These are phyloP conservation scores for Sphaerulina musiva DNA, from an alignment of 2,329 filamentous ascomycete genomes.

Conservation along the genomic window DNA sequence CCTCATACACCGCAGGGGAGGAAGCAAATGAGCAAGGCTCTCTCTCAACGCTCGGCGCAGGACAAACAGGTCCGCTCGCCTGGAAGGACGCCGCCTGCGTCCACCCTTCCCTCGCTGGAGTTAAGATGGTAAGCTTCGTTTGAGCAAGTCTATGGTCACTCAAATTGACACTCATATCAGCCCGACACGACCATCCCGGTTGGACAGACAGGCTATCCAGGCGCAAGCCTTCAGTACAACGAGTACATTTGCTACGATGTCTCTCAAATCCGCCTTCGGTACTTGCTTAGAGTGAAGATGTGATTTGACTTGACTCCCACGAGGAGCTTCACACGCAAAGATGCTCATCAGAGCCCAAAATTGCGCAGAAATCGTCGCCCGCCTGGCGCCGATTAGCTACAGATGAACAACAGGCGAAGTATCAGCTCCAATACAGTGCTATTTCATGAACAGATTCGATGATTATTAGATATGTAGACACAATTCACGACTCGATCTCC, in stretches of 20 bases:
- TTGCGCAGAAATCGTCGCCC: no score
- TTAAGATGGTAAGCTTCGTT: slow-evolving; percentile 56
- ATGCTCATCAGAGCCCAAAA: no score
- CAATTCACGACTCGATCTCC: no score
- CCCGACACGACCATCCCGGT: slow-evolving; percentile 22
- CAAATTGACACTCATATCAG: slow-evolving; percentile 4
- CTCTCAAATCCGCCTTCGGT: slow-evolving; percentile 62
- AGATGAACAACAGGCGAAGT: no score
- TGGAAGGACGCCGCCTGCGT: slow-evolving; percentile 73
- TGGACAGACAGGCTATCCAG: slow-evolving; percentile 16
- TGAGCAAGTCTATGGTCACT: slow-evolving; percentile 2
- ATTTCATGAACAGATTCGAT: no score
- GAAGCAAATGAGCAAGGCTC: slow-evolving; percentile 55
- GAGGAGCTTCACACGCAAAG: neutral
- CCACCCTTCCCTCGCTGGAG: slow-evolving; percentile 58
- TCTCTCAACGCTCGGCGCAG: slow-evolving; percentile 65
- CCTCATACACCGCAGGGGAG: slow-evolving; percentile 58
- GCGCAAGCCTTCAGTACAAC: slow-evolving; percentile 57
- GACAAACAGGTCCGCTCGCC: slow-evolving; percentile 53
- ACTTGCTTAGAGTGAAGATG: slow-evolving; percentile 57
- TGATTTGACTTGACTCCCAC: neutral
- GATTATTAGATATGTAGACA: no score
- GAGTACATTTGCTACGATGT: slow-evolving; percentile 69
- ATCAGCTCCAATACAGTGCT: no score
- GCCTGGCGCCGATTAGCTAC: no score